A percentile compares a stretch with the other conserved stretches of the same genome.
Conservation (phyloP, 805 yeast species). For the Schwanniomyces polymorphus region DNA sequence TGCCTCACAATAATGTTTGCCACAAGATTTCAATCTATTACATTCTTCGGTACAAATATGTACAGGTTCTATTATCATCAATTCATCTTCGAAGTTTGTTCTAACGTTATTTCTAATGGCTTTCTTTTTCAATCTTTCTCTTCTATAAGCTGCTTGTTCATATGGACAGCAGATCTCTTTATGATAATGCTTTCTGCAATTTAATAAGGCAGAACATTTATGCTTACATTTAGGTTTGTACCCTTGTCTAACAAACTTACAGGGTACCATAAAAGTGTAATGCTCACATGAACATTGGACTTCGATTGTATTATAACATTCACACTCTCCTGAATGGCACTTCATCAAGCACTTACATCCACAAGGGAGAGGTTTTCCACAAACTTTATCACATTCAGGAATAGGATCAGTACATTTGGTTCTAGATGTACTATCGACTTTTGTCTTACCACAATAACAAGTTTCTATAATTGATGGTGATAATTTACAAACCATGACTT, state of each 20-base stretch:
- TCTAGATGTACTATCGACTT: constrained; percentile 46
- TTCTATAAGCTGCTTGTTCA: constrained; percentile 57
- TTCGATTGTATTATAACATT: constrained; percentile 55
- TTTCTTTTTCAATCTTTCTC: constrained; percentile 55
- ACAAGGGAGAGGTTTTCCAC: constrained; percentile 66
- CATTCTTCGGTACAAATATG: constrained; percentile 75
- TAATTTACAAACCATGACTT: constrained; percentile 50
- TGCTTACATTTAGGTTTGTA: constrained; percentile 60
- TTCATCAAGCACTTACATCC: constrained; percentile 68
- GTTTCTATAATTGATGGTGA: constrained; percentile 59
- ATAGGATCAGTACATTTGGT: constrained; percentile 70
- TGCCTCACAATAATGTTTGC: constrained; percentile 61
- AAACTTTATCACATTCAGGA: constrained; percentile 67
- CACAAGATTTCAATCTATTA: constrained; percentile 60
- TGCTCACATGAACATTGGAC: constrained; percentile 64
- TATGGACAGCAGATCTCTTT: constrained; percentile 64
- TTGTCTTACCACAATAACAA: constrained; percentile 80
- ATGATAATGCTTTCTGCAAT: constrained; percentile 83
- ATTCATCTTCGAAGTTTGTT: constrained; percentile 37
- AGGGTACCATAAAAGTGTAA: constrained; percentile 59
- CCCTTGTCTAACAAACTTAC: constrained; percentile 54
- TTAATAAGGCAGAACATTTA: constrained; percentile 71
- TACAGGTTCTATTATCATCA: constrained; percentile 63
- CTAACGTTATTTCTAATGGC: constrained; percentile 46
- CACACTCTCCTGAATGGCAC: constrained; percentile 81